These are phyloP conservation scores for Phytophthora sojae DNA, from an alignment of 352 stramenopile genomes.

Conservation along the genomic window DNA sequence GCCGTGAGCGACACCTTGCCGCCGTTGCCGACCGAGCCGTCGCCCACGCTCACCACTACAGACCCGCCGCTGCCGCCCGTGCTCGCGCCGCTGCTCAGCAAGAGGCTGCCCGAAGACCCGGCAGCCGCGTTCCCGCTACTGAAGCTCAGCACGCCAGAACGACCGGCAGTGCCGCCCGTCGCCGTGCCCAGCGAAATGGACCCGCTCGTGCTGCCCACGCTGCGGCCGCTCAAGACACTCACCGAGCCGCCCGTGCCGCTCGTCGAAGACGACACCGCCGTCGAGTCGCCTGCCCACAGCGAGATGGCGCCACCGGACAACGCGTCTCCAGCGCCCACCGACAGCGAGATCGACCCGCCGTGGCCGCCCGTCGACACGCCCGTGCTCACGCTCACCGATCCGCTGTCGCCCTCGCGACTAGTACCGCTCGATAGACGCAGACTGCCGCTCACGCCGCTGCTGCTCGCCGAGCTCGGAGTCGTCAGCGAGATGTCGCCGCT, in stretches of 20 bases:
- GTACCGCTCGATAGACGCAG: conserved; percentile 14
- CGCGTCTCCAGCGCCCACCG: conserved; percentile 1
- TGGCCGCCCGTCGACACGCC: conserved; percentile 10
- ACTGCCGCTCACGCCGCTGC: conserved; percentile 23
- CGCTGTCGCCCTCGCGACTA: conserved; percentile 28
- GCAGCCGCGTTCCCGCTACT: conserved; percentile 9
- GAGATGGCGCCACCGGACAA: conserved; percentile 20
- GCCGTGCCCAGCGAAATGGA: conserved; percentile 19
- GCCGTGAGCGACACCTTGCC: conserved; percentile 23
- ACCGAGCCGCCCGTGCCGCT: conserved; percentile 10
- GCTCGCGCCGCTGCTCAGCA: conserved; percentile 14
- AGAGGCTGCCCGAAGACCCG: conserved; percentile 14
- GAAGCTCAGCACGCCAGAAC: conserved; percentile 13
- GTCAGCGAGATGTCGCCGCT: conserved; percentile 20
- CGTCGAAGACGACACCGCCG: conserved; percentile 1
- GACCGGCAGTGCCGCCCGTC: conserved; percentile 8
- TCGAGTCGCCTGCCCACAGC: conserved; percentile 17
- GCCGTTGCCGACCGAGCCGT: conserved; percentile 3
- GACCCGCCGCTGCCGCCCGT: conserved; percentile 3
- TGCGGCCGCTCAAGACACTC: conserved; percentile 24
- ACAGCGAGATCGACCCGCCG: conserved; percentile 15
- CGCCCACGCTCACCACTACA: conserved; percentile 19
- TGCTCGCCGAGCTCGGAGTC: conserved; percentile 9
- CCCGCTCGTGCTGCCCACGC: conserved; percentile 23
- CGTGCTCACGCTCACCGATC: conserved; percentile 6